phyloP scores from a whole-genome alignment of 257 asterid genomes.

The Dorcoceras hygrometricum region DNA sequence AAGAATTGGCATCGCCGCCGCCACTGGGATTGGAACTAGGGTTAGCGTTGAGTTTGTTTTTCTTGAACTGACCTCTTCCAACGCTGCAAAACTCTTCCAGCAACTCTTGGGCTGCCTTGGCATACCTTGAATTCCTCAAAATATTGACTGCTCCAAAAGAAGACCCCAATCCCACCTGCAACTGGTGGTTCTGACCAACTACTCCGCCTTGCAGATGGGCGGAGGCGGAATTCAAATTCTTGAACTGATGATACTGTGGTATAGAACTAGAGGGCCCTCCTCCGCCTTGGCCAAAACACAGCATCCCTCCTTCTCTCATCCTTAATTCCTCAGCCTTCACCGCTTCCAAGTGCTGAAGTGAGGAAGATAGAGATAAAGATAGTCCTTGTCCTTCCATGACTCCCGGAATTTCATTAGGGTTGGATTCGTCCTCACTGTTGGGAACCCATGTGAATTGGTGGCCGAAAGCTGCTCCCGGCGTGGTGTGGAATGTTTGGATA shows the following conservation, averaged over 20 bases:
- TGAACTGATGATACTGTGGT: conserved; percentile 49
- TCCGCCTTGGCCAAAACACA: conserved; percentile 61
- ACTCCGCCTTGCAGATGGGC: conserved; percentile 29
- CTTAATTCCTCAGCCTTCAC: conserved; percentile 74
- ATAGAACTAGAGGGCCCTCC: conserved; percentile 31
- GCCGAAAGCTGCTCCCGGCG: conserved; percentile 39
- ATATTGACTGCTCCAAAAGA: conserved; percentile 52
- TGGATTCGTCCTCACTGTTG: conserved; percentile 33
- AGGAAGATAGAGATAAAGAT: conserved; percentile 75
- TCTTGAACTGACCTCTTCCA: conserved; percentile 75
- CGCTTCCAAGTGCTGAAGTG: conserved; percentile 66
- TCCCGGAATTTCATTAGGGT: conserved; percentile 53
- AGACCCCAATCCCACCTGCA: conserved; percentile 46
- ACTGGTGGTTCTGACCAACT: conserved; percentile 35
- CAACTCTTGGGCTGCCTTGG: conserved; percentile 79
- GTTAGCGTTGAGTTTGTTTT: conserved; percentile 47
- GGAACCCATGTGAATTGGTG: conserved; percentile 74
- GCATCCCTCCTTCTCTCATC: conserved; percentile 64
- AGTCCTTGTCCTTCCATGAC: conserved; percentile 76
- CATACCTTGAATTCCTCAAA: conserved; percentile 65
- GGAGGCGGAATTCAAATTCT: conserved; percentile 33
- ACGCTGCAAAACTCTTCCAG: conserved; percentile 92
- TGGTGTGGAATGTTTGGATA: conserved; percentile 40
- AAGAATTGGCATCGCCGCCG: conserved; percentile 36
- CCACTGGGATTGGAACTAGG: conserved; percentile 40